Evolutionary conservation across 2,329 filamentous ascomycete species (phyloP), one percentile per base, ranked within the genome.

Genomic region (Colletotrichum cuscutae): DNA sequence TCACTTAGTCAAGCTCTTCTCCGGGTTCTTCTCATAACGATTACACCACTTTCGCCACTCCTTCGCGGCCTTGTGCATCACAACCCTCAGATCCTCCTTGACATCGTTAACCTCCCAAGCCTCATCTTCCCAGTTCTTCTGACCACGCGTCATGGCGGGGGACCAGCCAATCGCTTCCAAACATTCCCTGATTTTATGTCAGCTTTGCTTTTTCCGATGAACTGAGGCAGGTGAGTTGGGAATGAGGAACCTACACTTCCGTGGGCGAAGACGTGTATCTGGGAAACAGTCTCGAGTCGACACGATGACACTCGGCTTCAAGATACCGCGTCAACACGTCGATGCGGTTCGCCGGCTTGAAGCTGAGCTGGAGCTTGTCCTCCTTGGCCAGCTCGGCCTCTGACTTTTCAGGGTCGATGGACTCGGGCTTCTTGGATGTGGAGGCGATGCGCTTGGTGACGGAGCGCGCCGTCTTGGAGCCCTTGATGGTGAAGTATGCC

Each of bases 401-500:
- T 2, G 70, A 54, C 28, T 72, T 72, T 8, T 61, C 59, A 0
- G 70, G 70, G 22, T 72, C 66, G 59, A 72, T 65, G 3, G 66
- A 60, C 54, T 72, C 70, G 66, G 70, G 70, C 22, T 70, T 64
- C 54, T 72, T 46, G 32, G 70, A 72, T 7, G 65, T 60, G 11
- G 70, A 72, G 4, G 70, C 28, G 32, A 72, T 63, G 37, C 70
- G 65, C 22, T 72, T 72, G 7, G 70, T 72, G 15, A 72, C 70
- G 13, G 70, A 72, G 9, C 70, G 70, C 6, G 70, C 70, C 4
- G 70, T 72, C 59, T 72, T 72, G 54, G 70, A 64, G 49, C 70
- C 70, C 56, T 70, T 72, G 60, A 72, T 72, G 26, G 70, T 72
- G 65, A 72, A 70, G 60, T 72, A 72, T 3, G 70, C 70, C 70